Conservation (phyloP, 139 green algal genomes). For the Mesotaenium endlicherianum region DNA sequence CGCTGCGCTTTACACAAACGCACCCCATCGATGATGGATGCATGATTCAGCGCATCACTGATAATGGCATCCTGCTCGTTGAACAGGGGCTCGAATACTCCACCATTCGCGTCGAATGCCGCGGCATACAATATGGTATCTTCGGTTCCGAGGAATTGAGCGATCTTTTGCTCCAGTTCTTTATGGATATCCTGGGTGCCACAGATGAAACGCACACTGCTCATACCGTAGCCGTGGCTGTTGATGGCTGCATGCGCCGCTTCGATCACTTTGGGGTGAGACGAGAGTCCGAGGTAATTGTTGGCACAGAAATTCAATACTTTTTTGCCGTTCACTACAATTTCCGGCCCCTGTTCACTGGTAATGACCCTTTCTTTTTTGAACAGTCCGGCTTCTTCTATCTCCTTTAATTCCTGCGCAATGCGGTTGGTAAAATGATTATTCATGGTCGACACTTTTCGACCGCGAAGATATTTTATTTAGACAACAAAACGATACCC, state of each 20-base stretch:
- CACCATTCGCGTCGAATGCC: slow-evolving; percentile 68
- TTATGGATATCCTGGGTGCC: slow-evolving; percentile 70
- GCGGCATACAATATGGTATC: slow-evolving; percentile 63
- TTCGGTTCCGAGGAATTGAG: slow-evolving; percentile 57
- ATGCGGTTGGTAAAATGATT: no score
- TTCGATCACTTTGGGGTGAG: slow-evolving; percentile 60
- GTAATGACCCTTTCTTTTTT: no score
- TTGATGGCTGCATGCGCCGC: slow-evolving; percentile 58
- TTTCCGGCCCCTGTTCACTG: no score
- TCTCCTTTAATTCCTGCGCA: no score
- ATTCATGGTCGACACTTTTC: no score
- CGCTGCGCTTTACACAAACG: slow-evolving; percentile 64
- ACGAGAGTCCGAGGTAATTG: slow-evolving; percentile 60
- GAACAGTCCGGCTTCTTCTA: no score
- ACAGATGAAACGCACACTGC: slow-evolving; percentile 69
- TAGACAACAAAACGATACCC: no score
- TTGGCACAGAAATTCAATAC: slow-evolving; percentile 60
- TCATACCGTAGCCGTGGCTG: slow-evolving; percentile 65
- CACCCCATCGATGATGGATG: slow-evolving; percentile 78
- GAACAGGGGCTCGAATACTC: slow-evolving; percentile 69
- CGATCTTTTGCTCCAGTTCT: slow-evolving; percentile 63
- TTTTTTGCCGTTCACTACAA: no score
- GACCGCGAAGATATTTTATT: no score
- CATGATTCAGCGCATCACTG: slow-evolving; percentile 71
- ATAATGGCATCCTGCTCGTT: slow-evolving; percentile 65